Evolutionary conservation across 805 yeast species (phyloP), one percentile per base, ranked within the genome.

Genomic region (Candida caryicola): DNA sequence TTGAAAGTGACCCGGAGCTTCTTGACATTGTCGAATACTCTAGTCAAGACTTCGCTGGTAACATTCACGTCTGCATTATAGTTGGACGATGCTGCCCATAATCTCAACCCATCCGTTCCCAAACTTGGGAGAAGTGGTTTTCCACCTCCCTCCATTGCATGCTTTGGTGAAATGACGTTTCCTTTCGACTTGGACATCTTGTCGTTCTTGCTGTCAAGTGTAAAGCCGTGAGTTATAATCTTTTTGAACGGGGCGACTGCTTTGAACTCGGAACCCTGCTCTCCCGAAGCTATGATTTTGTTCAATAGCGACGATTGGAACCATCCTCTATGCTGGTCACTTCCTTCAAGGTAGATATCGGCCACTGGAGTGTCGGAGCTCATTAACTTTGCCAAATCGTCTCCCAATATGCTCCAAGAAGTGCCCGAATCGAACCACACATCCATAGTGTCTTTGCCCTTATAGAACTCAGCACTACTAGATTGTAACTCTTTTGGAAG

Each of bases 321-420:
- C 99, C 99, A 93, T 1, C 99, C 99, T 43, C 99, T 76, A 56
- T 93, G 99, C 60, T 93, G 99, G 56, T 93, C 99, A n/a, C 90
- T 79, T 2, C 99, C 99, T 67, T 93, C 99, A 10, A 91, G 60
- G 55, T 88, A 91, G n/a, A 87, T 74, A 60, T 90, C 95, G 0
- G 95, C 82, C 30, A 58, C 44, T 4, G 62, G 64, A n/a, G 39
- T 31, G 8, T 32, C 34, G 12, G 46, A 23, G 4, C 30, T 19
- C 33, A 39, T 21, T 4, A 80, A 49, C n/a, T 62, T 65, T 0
- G 64, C 66, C 23, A 71, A 63, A 35, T 72, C 69, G 2, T 60
- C 55, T 29, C 64, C 66, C 15, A 84, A 65, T 31, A 77, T 72
- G 8, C 79, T 74, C 98, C 99, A 93, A 23, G 93, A 82, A 0